A percentile compares a stretch with the other conserved stretches of the same genome.
These are phyloP conservation scores for Protomyces inundatus DNA, from an alignment of 1,139 yeast genomes.

Conservation along the genomic window DNA sequence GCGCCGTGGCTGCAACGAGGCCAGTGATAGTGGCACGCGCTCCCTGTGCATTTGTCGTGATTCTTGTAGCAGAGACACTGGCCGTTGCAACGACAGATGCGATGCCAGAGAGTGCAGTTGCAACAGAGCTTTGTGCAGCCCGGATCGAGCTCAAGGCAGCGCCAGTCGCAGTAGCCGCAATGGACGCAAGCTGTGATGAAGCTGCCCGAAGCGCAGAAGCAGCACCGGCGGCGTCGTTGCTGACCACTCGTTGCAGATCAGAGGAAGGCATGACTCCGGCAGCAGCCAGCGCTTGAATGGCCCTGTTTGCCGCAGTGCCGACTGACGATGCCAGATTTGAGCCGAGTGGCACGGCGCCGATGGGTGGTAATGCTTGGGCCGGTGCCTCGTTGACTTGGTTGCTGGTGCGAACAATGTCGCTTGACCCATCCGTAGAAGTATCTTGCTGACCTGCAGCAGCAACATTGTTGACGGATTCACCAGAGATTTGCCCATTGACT, in stretches of 20 bases:
- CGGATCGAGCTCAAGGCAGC: neutral
- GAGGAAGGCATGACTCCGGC: neutral
- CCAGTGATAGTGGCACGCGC: neutral
- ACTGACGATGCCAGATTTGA: neutral
- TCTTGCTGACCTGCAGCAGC: no score
- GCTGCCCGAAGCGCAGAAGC: neutral
- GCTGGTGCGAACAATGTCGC: no score
- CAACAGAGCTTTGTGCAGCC: neutral
- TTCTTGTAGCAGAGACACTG: neutral
- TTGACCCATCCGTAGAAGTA: no score
- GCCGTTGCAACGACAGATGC: neutral
- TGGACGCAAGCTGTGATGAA: neutral
- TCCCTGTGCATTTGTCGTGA: neutral
- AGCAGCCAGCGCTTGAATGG: neutral
- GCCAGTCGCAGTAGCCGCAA: neutral
- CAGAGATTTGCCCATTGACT: no score
- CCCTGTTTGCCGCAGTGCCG: neutral
- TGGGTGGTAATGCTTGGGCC: no score
- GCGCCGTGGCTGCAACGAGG: neutral
- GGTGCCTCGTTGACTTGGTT: no score
- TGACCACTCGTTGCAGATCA: neutral
- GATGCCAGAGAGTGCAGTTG: neutral
- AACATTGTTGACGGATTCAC: no score
- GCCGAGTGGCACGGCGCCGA: neutral
- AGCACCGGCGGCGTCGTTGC: neutral